Evolutionary conservation across 495 filamentous ascomycete genomes (phyloP).

Genomic region (Aspergillus sclerotiicarbonarius): DNA sequence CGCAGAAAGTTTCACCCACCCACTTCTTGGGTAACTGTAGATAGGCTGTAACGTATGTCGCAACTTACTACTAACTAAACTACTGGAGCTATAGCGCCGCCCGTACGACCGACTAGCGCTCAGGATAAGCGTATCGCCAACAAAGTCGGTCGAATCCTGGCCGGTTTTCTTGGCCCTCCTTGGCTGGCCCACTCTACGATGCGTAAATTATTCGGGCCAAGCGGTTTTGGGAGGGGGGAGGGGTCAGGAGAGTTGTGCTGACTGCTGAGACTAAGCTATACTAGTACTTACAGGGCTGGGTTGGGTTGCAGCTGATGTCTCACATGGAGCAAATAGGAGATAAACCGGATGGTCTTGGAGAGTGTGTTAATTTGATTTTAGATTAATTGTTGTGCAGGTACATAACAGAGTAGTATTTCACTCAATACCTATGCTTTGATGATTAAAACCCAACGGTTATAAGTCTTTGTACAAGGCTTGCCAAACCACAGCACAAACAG

Average conservation of each 20-base stretch:
- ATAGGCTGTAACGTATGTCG: not conserved
- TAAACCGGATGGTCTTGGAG: not conserved
- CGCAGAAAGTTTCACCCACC: not conserved
- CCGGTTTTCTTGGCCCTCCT: slow-evolving; percentile 23
- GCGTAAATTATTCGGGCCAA: slow-evolving; percentile 16
- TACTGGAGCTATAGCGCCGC: not conserved
- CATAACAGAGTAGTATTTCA: too few relatives aligned
- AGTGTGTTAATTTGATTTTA: not conserved
- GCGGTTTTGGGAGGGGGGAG: not conserved
- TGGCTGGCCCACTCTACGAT: slow-evolving; percentile 15
- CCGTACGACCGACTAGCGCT: slow-evolving; percentile 11
- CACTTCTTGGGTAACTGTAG: not conserved
- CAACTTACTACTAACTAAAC: not conserved
- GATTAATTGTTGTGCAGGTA: too few relatives aligned
- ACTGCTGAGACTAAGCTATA: not conserved
- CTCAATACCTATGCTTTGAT: too few relatives aligned
- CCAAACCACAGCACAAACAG: too few relatives aligned
- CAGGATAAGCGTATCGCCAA: slow-evolving; percentile 44
- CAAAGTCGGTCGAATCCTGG: slow-evolving; percentile 31
- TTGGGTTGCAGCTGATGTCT: slow-evolving; percentile 33
- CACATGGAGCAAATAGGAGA: slow-evolving; percentile 24
- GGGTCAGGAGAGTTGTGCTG: slow-evolving; percentile 5
- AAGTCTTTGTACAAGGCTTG: too few relatives aligned
- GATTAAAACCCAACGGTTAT: too few relatives aligned
- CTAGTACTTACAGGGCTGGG: slow-evolving; percentile 14